Conservation (phyloP, 176 grass and related monocot genomes). For the Stipa capillata region DNA sequence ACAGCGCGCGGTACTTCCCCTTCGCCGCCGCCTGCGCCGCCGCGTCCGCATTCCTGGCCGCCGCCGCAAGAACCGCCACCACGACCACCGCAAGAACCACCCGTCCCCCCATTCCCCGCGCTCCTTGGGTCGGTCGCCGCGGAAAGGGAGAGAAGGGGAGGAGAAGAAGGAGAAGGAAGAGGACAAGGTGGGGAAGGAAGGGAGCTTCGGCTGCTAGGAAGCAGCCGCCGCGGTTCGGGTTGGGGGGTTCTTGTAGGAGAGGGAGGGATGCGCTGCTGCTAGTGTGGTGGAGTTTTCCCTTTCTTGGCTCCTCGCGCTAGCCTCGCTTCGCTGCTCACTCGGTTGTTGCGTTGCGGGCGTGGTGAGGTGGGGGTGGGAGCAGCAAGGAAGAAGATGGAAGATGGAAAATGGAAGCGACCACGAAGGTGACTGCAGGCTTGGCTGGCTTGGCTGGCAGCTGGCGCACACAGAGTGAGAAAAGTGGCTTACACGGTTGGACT, state of each 20-base stretch:
- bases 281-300: slow-evolving; percentile 6
- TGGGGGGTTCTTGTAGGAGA: slow-evolving; percentile 26
- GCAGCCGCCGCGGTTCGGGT: background rate
- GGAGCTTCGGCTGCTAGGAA: too few species aligned
- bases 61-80: background rate
- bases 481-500: background rate
- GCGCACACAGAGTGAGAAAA: background rate
- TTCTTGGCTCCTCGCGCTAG: background rate
- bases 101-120: background rate
- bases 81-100: background rate
- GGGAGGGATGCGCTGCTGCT: too few species aligned
- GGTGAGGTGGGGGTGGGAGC: background rate
- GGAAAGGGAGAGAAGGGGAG: background rate
- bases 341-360: background rate
- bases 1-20: slow-evolving; percentile 48
- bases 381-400: background rate
- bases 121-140: background rate
- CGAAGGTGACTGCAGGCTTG: background rate
- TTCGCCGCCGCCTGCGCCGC: background rate
- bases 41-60: background rate
- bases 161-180: background rate
- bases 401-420: slow-evolving; percentile 7
- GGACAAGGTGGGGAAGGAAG: too few species aligned
- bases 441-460: too few species aligned
- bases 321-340: too few species aligned